These are phyloP conservation scores for Colletotrichum falcatum DNA, from an alignment of 2,329 filamentous ascomycete genomes.

Conservation along the genomic window DNA sequence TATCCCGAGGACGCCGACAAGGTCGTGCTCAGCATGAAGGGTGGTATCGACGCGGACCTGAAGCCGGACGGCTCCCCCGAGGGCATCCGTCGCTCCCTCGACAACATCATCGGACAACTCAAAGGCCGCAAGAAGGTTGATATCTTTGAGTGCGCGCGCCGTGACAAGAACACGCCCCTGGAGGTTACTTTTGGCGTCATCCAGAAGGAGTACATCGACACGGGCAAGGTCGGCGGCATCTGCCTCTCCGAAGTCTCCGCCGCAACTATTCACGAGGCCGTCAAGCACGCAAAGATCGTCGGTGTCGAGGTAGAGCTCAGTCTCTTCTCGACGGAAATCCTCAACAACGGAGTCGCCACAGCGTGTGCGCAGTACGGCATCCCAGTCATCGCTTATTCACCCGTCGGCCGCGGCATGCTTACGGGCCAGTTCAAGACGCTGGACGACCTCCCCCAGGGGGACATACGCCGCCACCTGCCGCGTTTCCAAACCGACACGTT, in stretches of 20 bases:
- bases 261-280: conserved; percentile 61
- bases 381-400: conserved; percentile 78
- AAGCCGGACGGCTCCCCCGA: conserved; percentile 64
- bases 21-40: conserved; percentile 73
- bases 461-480: conserved; percentile 60
- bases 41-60: conserved; percentile 56
- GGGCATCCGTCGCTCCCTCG: conserved; percentile 67
- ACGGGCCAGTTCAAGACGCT: conserved; percentile 64
- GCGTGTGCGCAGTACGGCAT: conserved; percentile 74
- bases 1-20: conserved; percentile 74
- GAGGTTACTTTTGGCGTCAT: conserved; percentile 58
- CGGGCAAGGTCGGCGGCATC: conserved; percentile 64
- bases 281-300: conserved; percentile 57
- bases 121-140: conserved; percentile 71
- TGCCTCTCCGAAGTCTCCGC: conserved; percentile 65
- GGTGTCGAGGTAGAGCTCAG: conserved; percentile 68
- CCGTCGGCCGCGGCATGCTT: conserved; percentile 70
- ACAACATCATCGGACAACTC: conserved; percentile 64
- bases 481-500: conserved; percentile 74
- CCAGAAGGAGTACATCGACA: conserved; percentile 62
- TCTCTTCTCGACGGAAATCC: conserved; percentile 60
- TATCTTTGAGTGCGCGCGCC: conserved; percentile 69
- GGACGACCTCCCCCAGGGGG: conserved; percentile 67
- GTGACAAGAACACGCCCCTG: conserved; percentile 63
- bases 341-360: conserved; percentile 63